phyloP scores from a whole-genome alignment of 1,139 yeast species.

The Taphrina confusa region DNA sequence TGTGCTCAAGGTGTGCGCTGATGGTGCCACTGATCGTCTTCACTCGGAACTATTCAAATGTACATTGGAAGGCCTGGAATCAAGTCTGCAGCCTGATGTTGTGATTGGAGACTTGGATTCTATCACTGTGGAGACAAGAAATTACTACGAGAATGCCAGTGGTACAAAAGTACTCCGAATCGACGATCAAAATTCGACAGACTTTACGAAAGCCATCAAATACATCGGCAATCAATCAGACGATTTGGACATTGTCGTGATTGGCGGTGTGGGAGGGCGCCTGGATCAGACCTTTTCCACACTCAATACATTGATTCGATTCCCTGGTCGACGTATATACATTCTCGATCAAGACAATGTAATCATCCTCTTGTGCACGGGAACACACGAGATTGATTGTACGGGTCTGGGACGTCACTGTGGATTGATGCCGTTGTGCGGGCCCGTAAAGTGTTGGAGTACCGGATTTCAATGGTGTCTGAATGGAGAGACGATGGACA shows the following conservation, averaged over 20 bases:
- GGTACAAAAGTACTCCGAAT: background rate
- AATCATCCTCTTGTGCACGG: conserved; percentile 15
- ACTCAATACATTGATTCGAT: conserved; percentile 6
- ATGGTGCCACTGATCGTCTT: conserved; percentile 28
- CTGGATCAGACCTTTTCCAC: conserved; percentile 30
- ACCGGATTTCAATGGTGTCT: conserved; percentile 30
- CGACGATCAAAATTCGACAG: conserved; percentile 26
- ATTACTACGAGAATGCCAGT: background rate
- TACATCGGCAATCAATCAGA: background rate
- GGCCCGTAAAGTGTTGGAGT: conserved; percentile 10
- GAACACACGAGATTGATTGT: conserved; percentile 13
- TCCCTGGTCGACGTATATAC: background rate
- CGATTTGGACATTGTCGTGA: conserved; percentile 1
- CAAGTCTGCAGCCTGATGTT: background rate
- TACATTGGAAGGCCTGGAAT: background rate
- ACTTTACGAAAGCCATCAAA: conserved; percentile 25
- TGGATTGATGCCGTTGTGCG: conserved; percentile 13
- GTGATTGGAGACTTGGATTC: conserved; percentile 31
- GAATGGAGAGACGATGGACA: conserved; percentile 24
- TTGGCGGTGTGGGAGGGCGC: conserved; percentile 31
- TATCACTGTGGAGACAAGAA: background rate
- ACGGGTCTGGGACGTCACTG: conserved; percentile 24
- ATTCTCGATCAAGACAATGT: conserved; percentile 14
- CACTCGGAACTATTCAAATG: background rate
- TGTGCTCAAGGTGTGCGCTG: conserved; percentile 13